Conservation (phyloP, 257 asterid genomes). For the Capsicum pubescens region DNA sequence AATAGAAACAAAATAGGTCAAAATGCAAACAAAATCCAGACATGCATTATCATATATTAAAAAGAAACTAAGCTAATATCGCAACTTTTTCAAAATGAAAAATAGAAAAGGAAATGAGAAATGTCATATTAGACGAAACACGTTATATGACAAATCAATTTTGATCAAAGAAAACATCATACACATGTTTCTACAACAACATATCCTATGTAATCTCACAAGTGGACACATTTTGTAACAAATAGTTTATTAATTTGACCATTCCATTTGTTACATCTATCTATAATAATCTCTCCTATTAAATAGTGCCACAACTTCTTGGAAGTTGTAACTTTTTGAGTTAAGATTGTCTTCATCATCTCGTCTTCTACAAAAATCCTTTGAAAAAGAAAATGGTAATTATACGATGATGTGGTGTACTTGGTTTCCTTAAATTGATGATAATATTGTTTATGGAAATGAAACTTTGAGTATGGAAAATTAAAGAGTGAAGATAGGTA, state of each 20-base stretch:
- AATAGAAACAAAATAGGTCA: background rate
- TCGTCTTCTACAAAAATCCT: constrained; percentile 53
- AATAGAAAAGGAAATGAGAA: background rate
- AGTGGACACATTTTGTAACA: too few relatives aligned
- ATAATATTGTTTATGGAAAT: background rate
- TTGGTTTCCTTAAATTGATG: constrained; percentile 2
- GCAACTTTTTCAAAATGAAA: background rate
- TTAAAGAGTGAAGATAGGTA: background rate
- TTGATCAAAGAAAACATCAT: background rate
- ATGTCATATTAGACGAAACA: background rate
- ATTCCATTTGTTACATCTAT: constrained; percentile 14
- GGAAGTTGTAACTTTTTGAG: constrained; percentile 44
- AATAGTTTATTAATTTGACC: background rate
- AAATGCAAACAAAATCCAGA: background rate
- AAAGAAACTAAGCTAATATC: background rate
- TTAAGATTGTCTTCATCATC: constrained; percentile 43
- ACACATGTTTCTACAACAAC: background rate
- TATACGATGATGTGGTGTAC: constrained; percentile 43
- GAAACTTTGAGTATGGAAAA: constrained; percentile 28
- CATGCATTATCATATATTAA: background rate
- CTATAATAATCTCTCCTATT: constrained; percentile 71
- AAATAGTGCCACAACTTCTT: constrained; percentile 72
- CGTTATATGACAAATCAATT: background rate
- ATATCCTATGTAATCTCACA: too few relatives aligned
- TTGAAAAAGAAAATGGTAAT: constrained; percentile 46